phyloP scores from a whole-genome alignment of 2,329 filamentous ascomycete species.

The Rutstroemia sp. region DNA sequence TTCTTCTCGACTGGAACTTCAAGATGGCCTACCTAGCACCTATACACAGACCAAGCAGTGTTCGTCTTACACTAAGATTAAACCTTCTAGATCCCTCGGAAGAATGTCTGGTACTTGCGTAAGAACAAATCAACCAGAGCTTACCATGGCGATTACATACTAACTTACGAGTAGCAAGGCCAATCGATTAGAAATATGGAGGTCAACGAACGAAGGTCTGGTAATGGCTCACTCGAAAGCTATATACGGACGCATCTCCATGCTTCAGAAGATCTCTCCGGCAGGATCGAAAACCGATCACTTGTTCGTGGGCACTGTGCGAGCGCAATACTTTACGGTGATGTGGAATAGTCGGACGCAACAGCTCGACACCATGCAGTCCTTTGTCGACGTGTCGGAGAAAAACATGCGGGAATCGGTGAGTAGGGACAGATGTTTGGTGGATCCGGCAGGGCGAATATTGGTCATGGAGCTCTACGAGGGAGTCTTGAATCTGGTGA shows the following conservation, averaged over 20 bases:
- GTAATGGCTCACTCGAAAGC: constrained; percentile 59
- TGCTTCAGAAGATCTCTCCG: constrained; percentile 74
- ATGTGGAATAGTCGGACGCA: constrained; percentile 62
- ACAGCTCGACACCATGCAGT: constrained; percentile 42
- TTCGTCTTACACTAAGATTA: constrained; percentile 79
- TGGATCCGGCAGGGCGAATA: constrained; percentile 70
- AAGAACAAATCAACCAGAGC: constrained; percentile 32
- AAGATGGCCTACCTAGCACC: constrained; percentile 90
- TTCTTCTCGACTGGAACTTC: not conserved
- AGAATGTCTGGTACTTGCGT: constrained; percentile 85
- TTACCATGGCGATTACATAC: constrained; percentile 12
- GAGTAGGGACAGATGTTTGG: constrained; percentile 72
- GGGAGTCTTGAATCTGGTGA: constrained; percentile 57
- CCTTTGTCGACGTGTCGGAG: constrained; percentile 47
- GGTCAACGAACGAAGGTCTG: constrained; percentile 53
- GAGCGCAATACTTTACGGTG: constrained; percentile 84
- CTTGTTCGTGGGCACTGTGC: constrained; percentile 86
- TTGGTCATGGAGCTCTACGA: constrained; percentile 63
- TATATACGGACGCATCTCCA: constrained; percentile 79
- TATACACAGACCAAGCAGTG: constrained; percentile 85
- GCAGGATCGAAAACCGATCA: constrained; percentile 69
- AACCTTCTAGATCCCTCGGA: constrained; percentile 66
- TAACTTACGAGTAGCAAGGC: constrained; percentile 52
- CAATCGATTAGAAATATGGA: constrained; percentile 82
- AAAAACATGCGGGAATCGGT: constrained; percentile 67